These are phyloP conservation scores for Dactylellina sp. DNA, from an alignment of 2,329 filamentous ascomycete genomes.

Conservation along the genomic window DNA sequence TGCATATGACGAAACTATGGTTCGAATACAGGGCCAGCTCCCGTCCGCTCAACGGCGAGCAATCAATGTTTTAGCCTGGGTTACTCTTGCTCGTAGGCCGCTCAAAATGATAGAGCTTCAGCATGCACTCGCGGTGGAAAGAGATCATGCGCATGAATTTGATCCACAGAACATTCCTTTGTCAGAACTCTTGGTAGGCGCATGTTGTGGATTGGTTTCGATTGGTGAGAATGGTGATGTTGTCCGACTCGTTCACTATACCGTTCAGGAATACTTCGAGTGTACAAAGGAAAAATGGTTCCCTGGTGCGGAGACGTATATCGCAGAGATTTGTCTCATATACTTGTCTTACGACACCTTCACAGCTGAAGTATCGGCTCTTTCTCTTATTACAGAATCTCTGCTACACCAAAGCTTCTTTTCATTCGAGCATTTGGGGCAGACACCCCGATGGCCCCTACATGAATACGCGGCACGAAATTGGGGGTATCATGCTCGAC, in stretches of 20 bases:
- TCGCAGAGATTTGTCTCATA: constrained; percentile 9
- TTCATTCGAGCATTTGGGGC: no score
- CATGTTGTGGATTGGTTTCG: constrained; percentile 61
- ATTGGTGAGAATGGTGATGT: constrained; percentile 60
- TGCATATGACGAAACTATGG: constrained; percentile 2
- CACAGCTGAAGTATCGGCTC: not conserved
- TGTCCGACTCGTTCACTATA: constrained; percentile 61
- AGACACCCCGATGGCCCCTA: no score
- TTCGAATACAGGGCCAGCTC: not conserved
- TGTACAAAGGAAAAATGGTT: not conserved
- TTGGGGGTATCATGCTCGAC: no score
- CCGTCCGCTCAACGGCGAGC: not conserved
- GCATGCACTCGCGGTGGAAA: constrained; percentile 18
- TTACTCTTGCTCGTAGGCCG: constrained; percentile 13
- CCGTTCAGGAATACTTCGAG: constrained; percentile 61
- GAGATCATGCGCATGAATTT: not conserved
- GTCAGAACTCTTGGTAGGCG: not conserved
- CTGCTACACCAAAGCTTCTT: no score
- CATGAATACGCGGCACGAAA: no score
- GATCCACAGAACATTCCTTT: constrained; percentile 11
- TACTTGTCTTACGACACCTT: constrained; percentile 20
- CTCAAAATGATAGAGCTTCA: constrained; percentile 6
- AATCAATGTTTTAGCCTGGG: constrained; percentile 8
- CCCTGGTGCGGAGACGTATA: not conserved
- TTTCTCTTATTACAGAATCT: no score